These are phyloP conservation scores for Aureobasidium lini DNA, from an alignment of 2,329 filamentous ascomycete species.

Conservation along the genomic window DNA sequence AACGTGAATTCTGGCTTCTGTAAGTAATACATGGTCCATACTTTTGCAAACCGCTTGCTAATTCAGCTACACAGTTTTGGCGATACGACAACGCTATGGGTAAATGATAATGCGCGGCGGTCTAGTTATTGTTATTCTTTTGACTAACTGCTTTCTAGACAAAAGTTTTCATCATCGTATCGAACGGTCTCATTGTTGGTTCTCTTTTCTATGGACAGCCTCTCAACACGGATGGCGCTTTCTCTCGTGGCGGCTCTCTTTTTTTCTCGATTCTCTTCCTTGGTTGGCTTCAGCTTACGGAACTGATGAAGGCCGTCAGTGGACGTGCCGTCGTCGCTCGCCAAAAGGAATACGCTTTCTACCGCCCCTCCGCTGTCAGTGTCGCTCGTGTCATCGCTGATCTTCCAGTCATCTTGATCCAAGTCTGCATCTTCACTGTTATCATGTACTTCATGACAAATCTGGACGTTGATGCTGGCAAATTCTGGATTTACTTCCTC, in stretches of 20 bases:
- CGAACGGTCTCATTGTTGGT: constrained; percentile 67
- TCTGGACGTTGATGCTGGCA: constrained; percentile 51
- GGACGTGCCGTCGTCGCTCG: constrained; percentile 63
- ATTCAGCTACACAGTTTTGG: constrained; percentile 32
- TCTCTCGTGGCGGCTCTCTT: constrained; percentile 53
- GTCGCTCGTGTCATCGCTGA: constrained; percentile 57
- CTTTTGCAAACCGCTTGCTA: no score
- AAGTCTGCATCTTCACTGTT: constrained; percentile 53
- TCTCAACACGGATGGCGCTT: constrained; percentile 53
- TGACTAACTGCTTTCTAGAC: constrained; percentile 42
- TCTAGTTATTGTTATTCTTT: no score
- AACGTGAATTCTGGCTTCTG: constrained; percentile 72
- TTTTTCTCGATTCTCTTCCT: constrained; percentile 64
- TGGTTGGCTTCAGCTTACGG: constrained; percentile 65
- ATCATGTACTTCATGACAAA: constrained; percentile 60
- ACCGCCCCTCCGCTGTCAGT: constrained; percentile 58
- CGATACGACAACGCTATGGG: constrained; percentile 54
- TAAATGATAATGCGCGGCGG: no score
- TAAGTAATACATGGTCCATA: constrained; percentile 26
- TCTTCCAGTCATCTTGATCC: constrained; percentile 51
- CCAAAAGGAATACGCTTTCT: constrained; percentile 62
- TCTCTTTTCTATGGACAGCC: constrained; percentile 68
- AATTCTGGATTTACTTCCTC: constrained; percentile 60
- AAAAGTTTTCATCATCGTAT: constrained; percentile 70
- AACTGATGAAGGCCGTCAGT: constrained; percentile 69